Conservation (phyloP, 768 basidiomycete species). For the Tephrocybe sp. region DNA sequence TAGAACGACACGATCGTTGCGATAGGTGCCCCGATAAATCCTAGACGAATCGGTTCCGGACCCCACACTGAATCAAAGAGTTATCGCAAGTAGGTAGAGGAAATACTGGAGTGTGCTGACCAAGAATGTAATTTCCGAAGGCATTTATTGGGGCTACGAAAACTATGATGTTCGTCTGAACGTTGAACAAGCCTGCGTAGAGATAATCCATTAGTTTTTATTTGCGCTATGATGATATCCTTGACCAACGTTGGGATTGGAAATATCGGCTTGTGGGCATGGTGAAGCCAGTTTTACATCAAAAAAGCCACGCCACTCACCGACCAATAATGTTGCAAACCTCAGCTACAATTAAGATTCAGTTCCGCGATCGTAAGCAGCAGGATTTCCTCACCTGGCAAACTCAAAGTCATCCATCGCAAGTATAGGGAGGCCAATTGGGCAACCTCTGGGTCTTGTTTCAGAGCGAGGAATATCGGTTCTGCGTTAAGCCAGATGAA, state of each 20-base stretch:
- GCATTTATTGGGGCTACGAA: slow-evolving; percentile 82
- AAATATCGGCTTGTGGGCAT: slow-evolving; percentile 8
- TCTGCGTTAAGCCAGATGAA: not conserved
- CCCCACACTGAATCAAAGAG: slow-evolving; percentile 63
- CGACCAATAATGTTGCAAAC: slow-evolving; percentile 1
- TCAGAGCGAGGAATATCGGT: not conserved
- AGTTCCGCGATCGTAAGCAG: no score
- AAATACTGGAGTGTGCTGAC: slow-evolving; percentile 30
- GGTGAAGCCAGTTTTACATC: not conserved
- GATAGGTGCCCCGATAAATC: slow-evolving; percentile 89
- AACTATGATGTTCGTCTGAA: slow-evolving; percentile 75
- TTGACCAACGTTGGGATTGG: slow-evolving; percentile 9
- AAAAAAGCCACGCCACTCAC: not conserved
- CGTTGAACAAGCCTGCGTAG: slow-evolving; percentile 62
- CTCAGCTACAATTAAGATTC: not conserved
- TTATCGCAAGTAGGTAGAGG: not conserved
- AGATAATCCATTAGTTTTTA: no score
- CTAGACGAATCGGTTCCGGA: slow-evolving; percentile 69
- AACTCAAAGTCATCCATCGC: not conserved
- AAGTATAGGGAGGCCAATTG: not conserved
- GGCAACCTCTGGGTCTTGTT: not conserved
- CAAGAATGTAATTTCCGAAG: slow-evolving; percentile 79
- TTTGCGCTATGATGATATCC: no score
- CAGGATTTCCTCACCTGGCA: slow-evolving; percentile 7
- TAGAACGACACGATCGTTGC: slow-evolving; percentile 86